Conservation (phyloP, 352 stramenopile genomes). For the Saprolegnia parasitica region DNA sequence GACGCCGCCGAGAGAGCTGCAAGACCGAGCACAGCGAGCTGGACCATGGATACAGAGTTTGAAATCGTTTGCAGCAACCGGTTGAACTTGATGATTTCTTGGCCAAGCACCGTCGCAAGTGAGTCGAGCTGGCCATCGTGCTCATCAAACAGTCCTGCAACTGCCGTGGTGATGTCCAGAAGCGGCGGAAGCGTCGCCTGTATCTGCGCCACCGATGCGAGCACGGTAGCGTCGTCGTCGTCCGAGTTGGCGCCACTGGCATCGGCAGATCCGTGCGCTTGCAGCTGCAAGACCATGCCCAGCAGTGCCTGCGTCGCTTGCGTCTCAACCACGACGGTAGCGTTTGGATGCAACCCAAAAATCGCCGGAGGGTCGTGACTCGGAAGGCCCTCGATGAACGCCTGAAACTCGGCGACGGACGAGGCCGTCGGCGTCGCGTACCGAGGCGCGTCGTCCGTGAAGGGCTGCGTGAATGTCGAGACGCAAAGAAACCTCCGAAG, state of each 20-base stretch:
- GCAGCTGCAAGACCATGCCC: slow-evolving; percentile 16
- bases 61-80: slow-evolving; percentile 42
- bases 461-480: slow-evolving; percentile 23
- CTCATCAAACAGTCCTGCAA: background rate
- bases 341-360: slow-evolving; percentile 81
- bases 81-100: slow-evolving; percentile 58
- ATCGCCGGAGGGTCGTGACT: slow-evolving; percentile 42
- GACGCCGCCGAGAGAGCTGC: slow-evolving; percentile 49
- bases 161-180: background rate
- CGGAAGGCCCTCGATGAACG: slow-evolving; percentile 48
- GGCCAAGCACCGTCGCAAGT: slow-evolving; percentile 56
- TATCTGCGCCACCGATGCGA: slow-evolving; percentile 31
- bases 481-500: slow-evolving; percentile 58
- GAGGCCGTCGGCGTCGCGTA: background rate
- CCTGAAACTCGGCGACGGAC: slow-evolving; percentile 30
- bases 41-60: slow-evolving; percentile 40
- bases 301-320: slow-evolving; percentile 48
- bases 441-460: background rate
- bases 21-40: slow-evolving; percentile 55
- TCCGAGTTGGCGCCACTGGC: background rate
- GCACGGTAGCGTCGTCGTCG: slow-evolving; percentile 14
- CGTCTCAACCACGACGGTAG: slow-evolving; percentile 60
- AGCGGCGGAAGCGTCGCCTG: slow-evolving; percentile 30
- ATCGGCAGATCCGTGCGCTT: background rate
- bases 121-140: slow-evolving; percentile 35